These are phyloP conservation scores for Daldinia grandis DNA, from an alignment of 495 filamentous ascomycete genomes.

Conservation along the genomic window DNA sequence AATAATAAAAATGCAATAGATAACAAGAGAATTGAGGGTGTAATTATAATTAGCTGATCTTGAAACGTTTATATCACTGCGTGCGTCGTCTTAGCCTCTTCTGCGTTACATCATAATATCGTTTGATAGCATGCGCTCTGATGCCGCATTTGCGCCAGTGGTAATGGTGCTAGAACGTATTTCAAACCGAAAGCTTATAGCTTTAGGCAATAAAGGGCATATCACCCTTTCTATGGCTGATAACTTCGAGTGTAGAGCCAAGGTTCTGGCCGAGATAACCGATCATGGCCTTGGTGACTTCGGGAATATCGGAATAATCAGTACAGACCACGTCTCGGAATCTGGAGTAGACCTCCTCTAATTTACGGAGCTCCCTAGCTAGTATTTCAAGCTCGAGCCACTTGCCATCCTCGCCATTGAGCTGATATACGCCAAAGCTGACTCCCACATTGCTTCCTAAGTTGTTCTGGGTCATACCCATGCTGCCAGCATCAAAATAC, in stretches of 20 bases:
- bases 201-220: constrained; percentile 35
- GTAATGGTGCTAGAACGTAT: constrained; percentile 12
- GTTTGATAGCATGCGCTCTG: constrained; percentile 13
- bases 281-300: constrained; percentile 54
- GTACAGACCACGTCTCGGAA: constrained; percentile 53
- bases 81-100: constrained; percentile 18
- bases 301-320: constrained; percentile 52
- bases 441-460: constrained; percentile 42
- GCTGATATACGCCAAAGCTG: constrained; percentile 54
- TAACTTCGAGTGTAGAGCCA: constrained; percentile 46
- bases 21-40: constrained; percentile 9
- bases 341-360: constrained; percentile 53
- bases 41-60: constrained; percentile 21
- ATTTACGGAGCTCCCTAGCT: constrained; percentile 56
- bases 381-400: constrained; percentile 58
- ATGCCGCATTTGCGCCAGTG: not conserved
- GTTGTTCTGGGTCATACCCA: constrained; percentile 38
- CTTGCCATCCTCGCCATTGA: constrained; percentile 55
- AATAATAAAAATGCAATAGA: not conserved
- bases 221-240: constrained; percentile 50
- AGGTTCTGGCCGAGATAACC: constrained; percentile 54
- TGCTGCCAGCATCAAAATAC: constrained; percentile 45
- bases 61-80: constrained; percentile 33
- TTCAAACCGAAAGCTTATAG: constrained; percentile 11
- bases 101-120: constrained; percentile 36